These are phyloP conservation scores for Drechslerella dactyloides DNA, from an alignment of 2,329 filamentous ascomycete species.

Conservation along the genomic window DNA sequence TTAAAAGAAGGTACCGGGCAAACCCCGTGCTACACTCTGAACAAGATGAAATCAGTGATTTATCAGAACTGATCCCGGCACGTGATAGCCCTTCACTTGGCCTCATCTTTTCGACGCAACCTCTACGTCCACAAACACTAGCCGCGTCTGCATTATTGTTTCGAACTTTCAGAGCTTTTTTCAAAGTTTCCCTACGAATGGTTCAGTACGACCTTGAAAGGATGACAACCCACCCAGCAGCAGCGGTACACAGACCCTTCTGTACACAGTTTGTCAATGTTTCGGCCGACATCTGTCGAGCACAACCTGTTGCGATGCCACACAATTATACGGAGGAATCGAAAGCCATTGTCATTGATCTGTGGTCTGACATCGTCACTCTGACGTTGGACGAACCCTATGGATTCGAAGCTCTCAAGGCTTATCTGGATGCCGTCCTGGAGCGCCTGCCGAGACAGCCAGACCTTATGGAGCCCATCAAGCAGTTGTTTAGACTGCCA, in stretches of 20 bases:
- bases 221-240: neutral
- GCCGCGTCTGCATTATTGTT: conserved; percentile 24
- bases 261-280: conserved; percentile 17
- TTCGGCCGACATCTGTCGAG: conserved; percentile 25
- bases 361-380: conserved; percentile 38
- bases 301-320: conserved; percentile 34
- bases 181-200: conserved; percentile 31
- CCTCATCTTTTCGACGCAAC: conserved; percentile 30
- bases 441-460: conserved; percentile 51
- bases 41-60: neutral
- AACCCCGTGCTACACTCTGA: neutral
- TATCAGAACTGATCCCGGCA: conserved; percentile 1
- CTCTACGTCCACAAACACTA: conserved; percentile 19
- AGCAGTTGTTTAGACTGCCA: conserved; percentile 25
- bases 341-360: conserved; percentile 26
- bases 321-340: conserved; percentile 32
- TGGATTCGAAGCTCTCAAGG: conserved; percentile 46
- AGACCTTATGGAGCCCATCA: conserved; percentile 45
- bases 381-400: conserved; percentile 51
- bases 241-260: conserved; percentile 16
- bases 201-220: conserved; percentile 33
- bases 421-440: conserved; percentile 49
- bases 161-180: conserved; percentile 33
- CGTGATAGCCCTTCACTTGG: conserved; percentile 27
- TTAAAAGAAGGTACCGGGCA: conserved; percentile 33